Percentiles rank a stretch among this genome's conserved stretches.
phyloP scores from a whole-genome alignment of 192 early-diverging fungal genomes.

The Neocallimastix lanati region DNA sequence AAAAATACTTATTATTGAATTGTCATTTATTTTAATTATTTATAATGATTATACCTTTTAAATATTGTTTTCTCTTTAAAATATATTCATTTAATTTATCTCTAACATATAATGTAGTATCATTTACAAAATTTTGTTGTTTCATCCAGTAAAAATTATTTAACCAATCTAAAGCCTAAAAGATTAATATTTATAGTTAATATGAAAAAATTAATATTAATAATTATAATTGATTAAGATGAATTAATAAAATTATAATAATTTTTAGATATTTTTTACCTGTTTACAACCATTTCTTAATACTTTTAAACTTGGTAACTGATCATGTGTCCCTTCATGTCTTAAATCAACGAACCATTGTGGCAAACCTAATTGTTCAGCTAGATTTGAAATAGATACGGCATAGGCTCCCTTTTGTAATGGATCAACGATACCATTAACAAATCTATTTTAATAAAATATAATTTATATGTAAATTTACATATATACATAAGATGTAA shows the following conservation, averaged over 20 bases:
- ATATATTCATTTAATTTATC: slow-evolving; percentile 10
- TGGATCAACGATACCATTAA: slow-evolving; percentile 40
- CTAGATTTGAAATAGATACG: slow-evolving; percentile 25
- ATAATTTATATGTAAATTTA: too few species aligned
- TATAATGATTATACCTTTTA: slow-evolving; percentile 5
- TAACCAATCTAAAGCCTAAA: slow-evolving; percentile 35
- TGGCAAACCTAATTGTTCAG: slow-evolving; percentile 29
- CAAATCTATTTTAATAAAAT: too few species aligned
- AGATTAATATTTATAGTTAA: too few species aligned
- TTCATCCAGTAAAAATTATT: slow-evolving; percentile 27
- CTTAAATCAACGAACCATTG: slow-evolving; percentile 49
- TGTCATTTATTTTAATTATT: background rate
- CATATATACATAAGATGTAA: background rate
- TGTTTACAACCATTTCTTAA: slow-evolving; percentile 18
- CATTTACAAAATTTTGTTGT: slow-evolving; percentile 15
- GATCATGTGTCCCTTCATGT: slow-evolving; percentile 44
- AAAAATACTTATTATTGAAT: too few species aligned
- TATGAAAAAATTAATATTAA: too few species aligned
- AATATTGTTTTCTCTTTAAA: slow-evolving; percentile 6
- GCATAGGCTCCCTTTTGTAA: slow-evolving; percentile 31
- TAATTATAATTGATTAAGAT: too few species aligned
- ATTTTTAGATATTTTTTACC: background rate
- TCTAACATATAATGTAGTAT: slow-evolving; percentile 10
- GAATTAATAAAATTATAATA: too few species aligned
- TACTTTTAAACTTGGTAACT: slow-evolving; percentile 30